These are phyloP conservation scores for Acephala macrosclerotiorum DNA, from an alignment of 2,329 filamentous ascomycete genomes.

Conservation along the genomic window DNA sequence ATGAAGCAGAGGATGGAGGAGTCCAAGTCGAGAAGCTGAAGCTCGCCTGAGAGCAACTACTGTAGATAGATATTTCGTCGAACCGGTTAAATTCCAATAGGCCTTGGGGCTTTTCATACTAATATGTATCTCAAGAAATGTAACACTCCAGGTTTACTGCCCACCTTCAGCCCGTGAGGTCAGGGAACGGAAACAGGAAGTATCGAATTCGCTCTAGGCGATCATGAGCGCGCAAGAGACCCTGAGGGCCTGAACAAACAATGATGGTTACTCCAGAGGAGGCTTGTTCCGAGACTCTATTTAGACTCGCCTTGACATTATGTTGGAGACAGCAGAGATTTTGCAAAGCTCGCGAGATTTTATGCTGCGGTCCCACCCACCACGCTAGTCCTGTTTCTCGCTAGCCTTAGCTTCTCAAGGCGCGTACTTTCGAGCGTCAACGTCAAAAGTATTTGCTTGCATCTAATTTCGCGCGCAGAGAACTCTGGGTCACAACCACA, in stretches of 20 bases:
- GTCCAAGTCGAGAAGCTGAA: not conserved
- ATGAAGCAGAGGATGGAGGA: constrained; percentile 69
- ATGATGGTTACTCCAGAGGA: constrained; percentile 62
- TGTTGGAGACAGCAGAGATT: constrained; percentile 39
- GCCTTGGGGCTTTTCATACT: not conserved
- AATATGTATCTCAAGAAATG: constrained; percentile 39
- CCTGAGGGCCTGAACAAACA: constrained; percentile 90
- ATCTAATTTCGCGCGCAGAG: not conserved
- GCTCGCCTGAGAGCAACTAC: not conserved
- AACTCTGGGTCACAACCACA: not conserved
- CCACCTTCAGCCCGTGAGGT: constrained; percentile 59
- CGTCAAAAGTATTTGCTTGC: not conserved
- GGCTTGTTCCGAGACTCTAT: constrained; percentile 99
- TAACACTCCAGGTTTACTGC: constrained; percentile 59
- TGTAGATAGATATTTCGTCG: not conserved
- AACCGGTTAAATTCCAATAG: not conserved
- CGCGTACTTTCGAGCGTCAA: not conserved
- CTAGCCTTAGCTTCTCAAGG: not conserved
- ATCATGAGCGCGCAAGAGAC: constrained; percentile 97
- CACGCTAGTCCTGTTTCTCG: not conserved
- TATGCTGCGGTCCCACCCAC: not conserved
- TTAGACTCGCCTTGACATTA: constrained; percentile 89
- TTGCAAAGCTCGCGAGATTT: constrained; percentile 3
- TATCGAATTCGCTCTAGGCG: constrained; percentile 82
- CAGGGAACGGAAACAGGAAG: constrained; percentile 77